Evolutionary conservation across 495 filamentous ascomycete species (phyloP).

Genomic region (Neurospora discreta): DNA sequence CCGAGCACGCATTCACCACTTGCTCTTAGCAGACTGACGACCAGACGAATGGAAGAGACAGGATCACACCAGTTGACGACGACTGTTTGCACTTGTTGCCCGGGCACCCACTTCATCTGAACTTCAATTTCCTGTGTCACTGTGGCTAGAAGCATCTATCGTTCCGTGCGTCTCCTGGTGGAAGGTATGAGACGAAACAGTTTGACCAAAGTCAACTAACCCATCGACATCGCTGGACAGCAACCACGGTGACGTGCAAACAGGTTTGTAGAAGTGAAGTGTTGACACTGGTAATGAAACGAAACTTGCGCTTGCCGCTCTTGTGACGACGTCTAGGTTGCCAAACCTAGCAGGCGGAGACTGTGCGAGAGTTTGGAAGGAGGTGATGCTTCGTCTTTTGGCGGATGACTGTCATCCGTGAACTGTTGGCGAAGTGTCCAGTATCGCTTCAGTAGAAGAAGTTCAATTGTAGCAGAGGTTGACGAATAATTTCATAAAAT

Average conservation of each 20-base stretch:
- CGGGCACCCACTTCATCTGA: not conserved
- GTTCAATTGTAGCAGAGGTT: not conserved
- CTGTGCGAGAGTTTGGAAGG: not conserved
- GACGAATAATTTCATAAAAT: not conserved
- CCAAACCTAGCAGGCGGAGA: not conserved
- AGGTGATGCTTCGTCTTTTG: not conserved
- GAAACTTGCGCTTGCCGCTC: not conserved
- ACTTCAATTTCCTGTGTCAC: not conserved
- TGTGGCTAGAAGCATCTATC: not conserved
- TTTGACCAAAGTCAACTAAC: not conserved
- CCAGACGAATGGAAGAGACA: not conserved
- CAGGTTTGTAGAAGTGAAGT: not conserved
- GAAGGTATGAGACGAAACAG: not conserved
- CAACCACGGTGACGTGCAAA: not conserved
- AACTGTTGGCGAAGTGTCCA: not conserved
- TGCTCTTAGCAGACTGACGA: not conserved
- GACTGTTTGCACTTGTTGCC: not conserved
- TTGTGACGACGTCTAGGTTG: not conserved
- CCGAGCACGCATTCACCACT: not conserved
- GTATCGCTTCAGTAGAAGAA: not conserved
- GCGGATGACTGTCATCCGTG: not conserved
- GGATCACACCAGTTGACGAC: not conserved
- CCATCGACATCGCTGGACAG: not conserved
- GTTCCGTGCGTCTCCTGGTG: not conserved
- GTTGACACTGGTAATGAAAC: not conserved